A percentile compares a stretch with the other conserved stretches of the same genome.
These are phyloP conservation scores for Zizania latifolia DNA, from an alignment of 176 grass and related monocot species.

Conservation along the genomic window DNA sequence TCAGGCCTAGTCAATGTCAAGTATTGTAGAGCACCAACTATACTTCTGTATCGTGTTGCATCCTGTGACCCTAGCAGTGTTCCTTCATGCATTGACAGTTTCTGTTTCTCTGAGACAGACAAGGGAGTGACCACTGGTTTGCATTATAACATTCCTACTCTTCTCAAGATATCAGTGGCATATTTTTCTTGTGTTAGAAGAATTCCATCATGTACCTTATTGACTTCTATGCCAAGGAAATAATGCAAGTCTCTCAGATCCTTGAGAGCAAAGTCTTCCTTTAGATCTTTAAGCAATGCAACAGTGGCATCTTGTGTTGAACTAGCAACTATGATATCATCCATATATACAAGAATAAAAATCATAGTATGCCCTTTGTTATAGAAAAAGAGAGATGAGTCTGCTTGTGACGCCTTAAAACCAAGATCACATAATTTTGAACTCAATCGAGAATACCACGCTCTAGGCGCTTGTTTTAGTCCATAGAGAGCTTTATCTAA, in stretches of 20 bases:
- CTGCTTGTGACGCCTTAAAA: neutral
- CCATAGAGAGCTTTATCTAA: neutral
- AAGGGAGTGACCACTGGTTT: no score
- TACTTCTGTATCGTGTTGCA: neutral
- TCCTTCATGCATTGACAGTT: neutral
- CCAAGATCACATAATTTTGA: neutral
- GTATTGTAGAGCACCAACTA: constrained; percentile 14
- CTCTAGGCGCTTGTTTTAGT: neutral
- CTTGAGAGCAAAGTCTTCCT: neutral
- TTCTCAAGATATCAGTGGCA: neutral
- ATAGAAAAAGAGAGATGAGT: neutral
- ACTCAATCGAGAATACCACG: neutral
- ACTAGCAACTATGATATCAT: neutral
- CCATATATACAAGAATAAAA: neutral
- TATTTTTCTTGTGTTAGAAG: neutral
- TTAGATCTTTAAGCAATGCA: neutral
- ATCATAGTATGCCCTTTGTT: no score
- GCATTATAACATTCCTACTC: neutral
- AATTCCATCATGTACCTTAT: no score
- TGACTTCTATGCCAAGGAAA: no score
- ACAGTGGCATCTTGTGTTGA: neutral
- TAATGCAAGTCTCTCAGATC: neutral
- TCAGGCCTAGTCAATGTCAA: neutral
- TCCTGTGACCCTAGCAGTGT: neutral
- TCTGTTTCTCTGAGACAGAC: neutral